Evolutionary conservation across 257 asterid genomes (phyloP), one percentile per base, ranked within the genome.

Genomic region (Verbena officinalis): DNA sequence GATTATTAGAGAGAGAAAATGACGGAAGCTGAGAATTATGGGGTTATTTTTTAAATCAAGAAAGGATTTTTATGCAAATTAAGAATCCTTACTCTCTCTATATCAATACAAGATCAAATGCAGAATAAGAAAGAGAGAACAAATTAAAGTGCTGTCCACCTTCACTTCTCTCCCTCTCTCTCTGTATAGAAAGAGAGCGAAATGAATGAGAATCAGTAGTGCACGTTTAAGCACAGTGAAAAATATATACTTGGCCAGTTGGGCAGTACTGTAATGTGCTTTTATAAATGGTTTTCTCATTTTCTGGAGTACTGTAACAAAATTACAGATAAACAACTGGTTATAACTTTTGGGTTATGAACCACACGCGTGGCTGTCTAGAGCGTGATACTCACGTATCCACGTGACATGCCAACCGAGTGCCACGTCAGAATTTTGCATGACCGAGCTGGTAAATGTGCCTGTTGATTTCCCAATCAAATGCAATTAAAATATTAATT

Each of bases 11-110:
- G 79, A 43, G 62, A 31, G 75, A 64, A 48, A 73, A 63, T 19
- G 74, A 73, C 63, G 20, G 70, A 46, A 56, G 71, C 38, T 45
- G 21, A 58, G 40, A 74, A 68, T 55, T 62, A 56, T 68, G 75
- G 75, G 67, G 62, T 63, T 46, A 46, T 20, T 17, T 54, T 55
- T 51, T 21, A 34, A 39, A 52, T 13, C 4, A 60, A 54, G 48
- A 66, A 54, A 36, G 23, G 53, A 23, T 66, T 24, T 31, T 22
- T 61, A 10, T 24, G 14, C 56, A 48, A 53, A 42, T 17, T 31
- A 71, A 48, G 30, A 64, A 64, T 20, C 12, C 57, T 10, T 30
- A 52, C 15, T 11, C 46, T 14, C 49, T 43, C 13, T 0, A 17
- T 5, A 38, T 27, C 27, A 17, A 49, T 9, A 58, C 19, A 65